Base-by-base conservation (phyloP, 1,284 basidiomycete genomes). In the Cutaneotrichosporon spelunceum region DNA sequence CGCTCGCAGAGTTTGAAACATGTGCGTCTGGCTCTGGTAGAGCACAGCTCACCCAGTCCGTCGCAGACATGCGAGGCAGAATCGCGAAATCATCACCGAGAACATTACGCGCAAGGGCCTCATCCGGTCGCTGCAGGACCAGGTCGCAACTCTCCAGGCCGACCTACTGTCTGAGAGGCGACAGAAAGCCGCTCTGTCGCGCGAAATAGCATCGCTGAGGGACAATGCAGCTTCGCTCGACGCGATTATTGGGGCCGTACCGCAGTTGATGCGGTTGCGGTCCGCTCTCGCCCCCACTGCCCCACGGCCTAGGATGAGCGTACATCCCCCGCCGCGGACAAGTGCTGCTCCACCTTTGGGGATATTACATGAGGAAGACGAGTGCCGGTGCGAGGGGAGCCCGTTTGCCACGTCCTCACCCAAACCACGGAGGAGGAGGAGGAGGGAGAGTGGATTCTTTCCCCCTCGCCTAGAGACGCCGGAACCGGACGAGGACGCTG, bases 41-140 rank as follows among this genome's bases (percentile, higher is more conserved):
- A n/a, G 19, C 6, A 26, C 36, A 8, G 30, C 60, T 58, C 26
- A 55, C 54, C 8, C 52, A 66, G 65, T 64, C 44, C 65, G 65
- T 8, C 49, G 62, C 21, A 45, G 62, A n/a, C 65, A 66, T 34
- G 53, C 50, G 2, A 33, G 55, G 2, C 65, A 66, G 58, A 66
- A 66, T 56, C 50, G 57, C 19, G 62, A 66, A 29, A 64, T 66
- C 26, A 64, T 66, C 54, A 44, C 57, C 36, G 62, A 64, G 21
- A 66, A 66, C 58, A 66, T 66, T 24, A 55, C 21, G 27, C 55
- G 62, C 23, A 62, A 60, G 26, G 48, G 29, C 29, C 26, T 53
- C 2, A 58, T 66, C 9, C 57, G 57, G 9, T 23, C 45, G 8
- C 56, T 66, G 13, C 57, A 62, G 24, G 62, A 58, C 29, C 65